These are phyloP conservation scores for Podospora tetraspora DNA, from an alignment of 495 filamentous ascomycete genomes.

Conservation along the genomic window DNA sequence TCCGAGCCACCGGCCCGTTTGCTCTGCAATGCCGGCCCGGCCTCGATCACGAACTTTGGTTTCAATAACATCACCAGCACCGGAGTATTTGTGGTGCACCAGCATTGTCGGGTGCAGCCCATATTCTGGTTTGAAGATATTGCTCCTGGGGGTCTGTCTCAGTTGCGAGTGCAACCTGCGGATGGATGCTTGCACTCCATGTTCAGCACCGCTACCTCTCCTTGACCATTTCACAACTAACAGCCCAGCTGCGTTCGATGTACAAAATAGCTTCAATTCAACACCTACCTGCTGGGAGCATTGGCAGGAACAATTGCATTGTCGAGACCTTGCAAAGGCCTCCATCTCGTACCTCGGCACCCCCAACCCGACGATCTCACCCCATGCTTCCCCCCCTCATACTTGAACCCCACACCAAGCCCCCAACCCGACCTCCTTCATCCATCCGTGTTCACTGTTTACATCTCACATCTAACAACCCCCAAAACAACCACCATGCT, in stretches of 20 bases:
- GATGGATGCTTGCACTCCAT: no score
- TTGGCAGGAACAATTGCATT: neutral
- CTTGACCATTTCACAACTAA: neutral
- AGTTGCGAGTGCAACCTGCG: neutral
- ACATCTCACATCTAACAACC: neutral
- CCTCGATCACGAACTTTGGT: neutral
- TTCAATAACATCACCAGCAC: neutral
- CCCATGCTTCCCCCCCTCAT: neutral
- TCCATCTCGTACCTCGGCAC: neutral
- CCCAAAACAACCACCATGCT: neutral
- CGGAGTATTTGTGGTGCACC: neutral
- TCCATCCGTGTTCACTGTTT: neutral
- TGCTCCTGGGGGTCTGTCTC: neutral
- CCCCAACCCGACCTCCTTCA: neutral
- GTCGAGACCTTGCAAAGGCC: neutral
- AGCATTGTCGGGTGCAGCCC: no score
- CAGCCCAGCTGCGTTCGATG: neutral
- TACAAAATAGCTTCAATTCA: neutral
- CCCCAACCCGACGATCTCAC: neutral
- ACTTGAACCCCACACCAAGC: neutral
- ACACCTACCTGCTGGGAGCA: neutral
- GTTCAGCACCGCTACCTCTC: neutral
- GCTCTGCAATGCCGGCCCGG: neutral
- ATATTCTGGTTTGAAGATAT: no score
- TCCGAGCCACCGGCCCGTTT: neutral